Evolutionary conservation across 352 stramenopile genomes (phyloP).

Genomic region (Phytophthora sansomeana): DNA sequence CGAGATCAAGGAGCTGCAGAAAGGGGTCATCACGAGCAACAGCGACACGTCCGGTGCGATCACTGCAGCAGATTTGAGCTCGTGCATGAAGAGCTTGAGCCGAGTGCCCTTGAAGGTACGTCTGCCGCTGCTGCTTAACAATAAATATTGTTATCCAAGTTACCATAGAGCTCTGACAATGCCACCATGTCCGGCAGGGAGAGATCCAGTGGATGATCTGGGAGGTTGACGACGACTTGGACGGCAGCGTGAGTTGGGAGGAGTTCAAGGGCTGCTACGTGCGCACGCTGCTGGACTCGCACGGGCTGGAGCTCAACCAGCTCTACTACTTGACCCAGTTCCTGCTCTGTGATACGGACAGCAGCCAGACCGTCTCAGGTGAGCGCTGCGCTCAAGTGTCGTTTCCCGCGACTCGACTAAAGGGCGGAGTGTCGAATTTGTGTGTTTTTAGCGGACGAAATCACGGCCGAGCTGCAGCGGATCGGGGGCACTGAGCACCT

Average conservation of each 20-base stretch:
- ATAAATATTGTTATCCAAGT: neutral
- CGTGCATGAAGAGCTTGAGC: conserved; percentile 52
- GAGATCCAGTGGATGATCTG: conserved; percentile 97
- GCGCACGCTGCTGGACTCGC: conserved; percentile 91
- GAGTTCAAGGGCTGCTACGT: conserved; percentile 95
- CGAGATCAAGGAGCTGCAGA: conserved; percentile 63
- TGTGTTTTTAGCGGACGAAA: conserved; percentile 45
- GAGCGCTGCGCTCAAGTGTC: neutral
- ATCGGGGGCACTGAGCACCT: conserved; percentile 55
- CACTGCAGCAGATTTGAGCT: conserved; percentile 52
- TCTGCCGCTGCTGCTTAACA: neutral
- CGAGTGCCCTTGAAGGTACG: conserved; percentile 43
- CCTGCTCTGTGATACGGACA: conserved; percentile 93
- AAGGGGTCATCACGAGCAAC: conserved; percentile 44
- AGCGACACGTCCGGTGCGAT: conserved; percentile 51
- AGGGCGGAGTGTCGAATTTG: conserved; percentile 8
- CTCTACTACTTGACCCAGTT: conserved; percentile 96
- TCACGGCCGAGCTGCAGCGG: conserved; percentile 58
- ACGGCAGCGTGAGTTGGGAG: conserved; percentile 91
- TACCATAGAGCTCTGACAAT: conserved; percentile 1
- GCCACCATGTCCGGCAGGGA: conserved; percentile 43
- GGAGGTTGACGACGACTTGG: conserved; percentile 96
- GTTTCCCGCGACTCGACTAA: conserved; percentile 2
- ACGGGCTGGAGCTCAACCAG: conserved; percentile 92
- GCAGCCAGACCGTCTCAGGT: conserved; percentile 90